phyloP scores from a whole-genome alignment of 768 basidiomycete genomes.

The Trametes meyenii region DNA sequence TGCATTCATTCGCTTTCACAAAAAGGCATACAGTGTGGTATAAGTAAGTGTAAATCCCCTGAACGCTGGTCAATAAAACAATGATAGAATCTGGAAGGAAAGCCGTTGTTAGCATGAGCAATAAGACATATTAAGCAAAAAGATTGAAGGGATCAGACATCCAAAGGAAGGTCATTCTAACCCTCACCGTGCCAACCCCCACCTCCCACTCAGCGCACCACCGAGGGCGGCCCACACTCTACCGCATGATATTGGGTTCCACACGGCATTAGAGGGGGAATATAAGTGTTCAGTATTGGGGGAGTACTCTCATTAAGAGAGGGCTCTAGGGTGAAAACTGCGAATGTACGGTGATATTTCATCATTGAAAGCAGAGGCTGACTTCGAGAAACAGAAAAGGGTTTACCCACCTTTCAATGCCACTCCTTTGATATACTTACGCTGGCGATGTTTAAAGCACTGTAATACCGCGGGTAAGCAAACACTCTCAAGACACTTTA shows the following conservation, averaged over 20 bases:
- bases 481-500: neutral
- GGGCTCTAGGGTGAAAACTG: conserved; percentile 85
- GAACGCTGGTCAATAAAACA: no score
- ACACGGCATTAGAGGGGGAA: conserved; percentile 62
- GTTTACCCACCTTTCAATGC: neutral
- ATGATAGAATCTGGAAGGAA: neutral
- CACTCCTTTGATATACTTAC: neutral
- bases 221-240: conserved; percentile 64
- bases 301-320: conserved; percentile 66
- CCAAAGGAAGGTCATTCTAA: conserved; percentile 79
- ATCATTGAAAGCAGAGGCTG: conserved; percentile 37
- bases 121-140: neutral
- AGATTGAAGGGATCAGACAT: conserved; percentile 66
- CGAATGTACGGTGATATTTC: conserved; percentile 68
- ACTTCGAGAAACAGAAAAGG: neutral
- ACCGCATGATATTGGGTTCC: conserved; percentile 67
- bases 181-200: conserved; percentile 77
- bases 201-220: conserved; percentile 74
- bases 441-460: neutral
- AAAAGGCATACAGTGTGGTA: no score
- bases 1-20: no score
- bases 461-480: neutral
- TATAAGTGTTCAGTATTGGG: conserved; percentile 68
- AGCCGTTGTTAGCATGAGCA: conserved; percentile 1
- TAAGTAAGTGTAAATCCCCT: no score